Conservation (phyloP, 2,329 filamentous ascomycete genomes). For the Ceratocystis harringtonii region DNA sequence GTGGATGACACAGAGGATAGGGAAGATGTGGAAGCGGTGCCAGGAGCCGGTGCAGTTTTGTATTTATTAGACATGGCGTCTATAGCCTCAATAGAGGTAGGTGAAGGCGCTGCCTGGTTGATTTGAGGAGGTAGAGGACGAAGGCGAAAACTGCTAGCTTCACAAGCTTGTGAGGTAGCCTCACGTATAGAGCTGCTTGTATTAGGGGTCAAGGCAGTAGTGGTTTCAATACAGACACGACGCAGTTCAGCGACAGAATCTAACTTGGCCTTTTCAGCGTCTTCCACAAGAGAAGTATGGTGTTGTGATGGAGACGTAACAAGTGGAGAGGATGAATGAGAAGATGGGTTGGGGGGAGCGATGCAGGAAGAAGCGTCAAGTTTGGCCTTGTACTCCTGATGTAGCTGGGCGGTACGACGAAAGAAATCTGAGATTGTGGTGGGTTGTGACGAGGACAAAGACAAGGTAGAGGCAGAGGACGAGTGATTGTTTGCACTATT, state of each 20-base stretch:
- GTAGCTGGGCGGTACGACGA: constrained; percentile 13
- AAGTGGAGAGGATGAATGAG: not conserved
- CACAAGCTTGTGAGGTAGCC: not conserved
- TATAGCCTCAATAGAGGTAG: constrained; percentile 3
- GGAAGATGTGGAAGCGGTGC: constrained; percentile 8
- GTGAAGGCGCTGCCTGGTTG: not conserved
- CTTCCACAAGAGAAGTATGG: constrained; percentile 2
- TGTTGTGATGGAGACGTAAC: constrained; percentile 1
- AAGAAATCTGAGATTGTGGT: constrained; percentile 12
- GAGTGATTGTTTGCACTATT: not conserved
- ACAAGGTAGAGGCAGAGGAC: not conserved
- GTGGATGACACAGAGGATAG: not conserved
- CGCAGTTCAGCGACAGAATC: constrained; percentile 14
- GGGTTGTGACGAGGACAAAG: not conserved
- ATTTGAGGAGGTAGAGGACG: constrained; percentile 8
- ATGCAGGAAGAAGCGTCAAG: not conserved
- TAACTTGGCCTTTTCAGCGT: constrained; percentile 19
- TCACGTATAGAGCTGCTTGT: constrained; percentile 29
- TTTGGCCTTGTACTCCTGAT: constrained; percentile 11
- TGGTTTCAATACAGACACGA: constrained; percentile 7
- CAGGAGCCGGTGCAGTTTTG: not conserved
- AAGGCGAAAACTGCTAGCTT: constrained; percentile 5
- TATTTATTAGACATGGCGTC: constrained; percentile 11
- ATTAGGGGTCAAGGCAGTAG: constrained; percentile 24
- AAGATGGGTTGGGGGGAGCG: not conserved